phyloP scores from a whole-genome alignment of 2,329 filamentous ascomycete genomes.

The Dactylellina parvicollis region DNA sequence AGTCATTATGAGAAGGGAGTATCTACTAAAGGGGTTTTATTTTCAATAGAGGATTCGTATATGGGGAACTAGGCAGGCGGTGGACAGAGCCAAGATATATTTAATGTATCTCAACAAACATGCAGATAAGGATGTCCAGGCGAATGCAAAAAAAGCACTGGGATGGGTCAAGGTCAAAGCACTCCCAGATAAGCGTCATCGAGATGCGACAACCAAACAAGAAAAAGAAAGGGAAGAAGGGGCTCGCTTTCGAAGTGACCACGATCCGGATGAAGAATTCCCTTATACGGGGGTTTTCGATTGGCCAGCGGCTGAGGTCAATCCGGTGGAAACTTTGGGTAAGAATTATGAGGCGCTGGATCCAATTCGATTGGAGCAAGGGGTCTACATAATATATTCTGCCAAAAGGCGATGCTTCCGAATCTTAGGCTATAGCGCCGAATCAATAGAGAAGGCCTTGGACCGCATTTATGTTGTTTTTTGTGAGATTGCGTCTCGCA shows the following conservation, averaged over 20 bases:
- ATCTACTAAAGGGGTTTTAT: neutral
- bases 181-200: constrained; percentile 45
- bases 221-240: constrained; percentile 46
- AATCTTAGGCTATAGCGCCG: constrained; percentile 55
- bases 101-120: constrained; percentile 56
- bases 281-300: constrained; percentile 54
- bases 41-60: constrained; percentile 53
- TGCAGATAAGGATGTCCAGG: constrained; percentile 53
- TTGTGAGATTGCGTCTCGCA: constrained; percentile 57
- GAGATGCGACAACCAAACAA: constrained; percentile 26
- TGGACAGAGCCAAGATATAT: constrained; percentile 55
- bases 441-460: constrained; percentile 54
- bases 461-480: constrained; percentile 56
- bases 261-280: constrained; percentile 47
- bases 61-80: constrained; percentile 55
- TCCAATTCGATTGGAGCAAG: constrained; percentile 56
- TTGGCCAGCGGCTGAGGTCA: constrained; percentile 55
- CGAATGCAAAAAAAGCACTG: constrained; percentile 14
- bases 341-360: constrained; percentile 56
- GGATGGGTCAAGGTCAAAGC: constrained; percentile 56
- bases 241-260: constrained; percentile 31
- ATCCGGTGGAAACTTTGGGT: constrained; percentile 53
- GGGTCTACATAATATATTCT: constrained; percentile 55
- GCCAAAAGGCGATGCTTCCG: constrained; percentile 52
- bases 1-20: neutral